Conservation (phyloP, 2,329 filamentous ascomycete genomes). For the Cladophialophora psammophila region DNA sequence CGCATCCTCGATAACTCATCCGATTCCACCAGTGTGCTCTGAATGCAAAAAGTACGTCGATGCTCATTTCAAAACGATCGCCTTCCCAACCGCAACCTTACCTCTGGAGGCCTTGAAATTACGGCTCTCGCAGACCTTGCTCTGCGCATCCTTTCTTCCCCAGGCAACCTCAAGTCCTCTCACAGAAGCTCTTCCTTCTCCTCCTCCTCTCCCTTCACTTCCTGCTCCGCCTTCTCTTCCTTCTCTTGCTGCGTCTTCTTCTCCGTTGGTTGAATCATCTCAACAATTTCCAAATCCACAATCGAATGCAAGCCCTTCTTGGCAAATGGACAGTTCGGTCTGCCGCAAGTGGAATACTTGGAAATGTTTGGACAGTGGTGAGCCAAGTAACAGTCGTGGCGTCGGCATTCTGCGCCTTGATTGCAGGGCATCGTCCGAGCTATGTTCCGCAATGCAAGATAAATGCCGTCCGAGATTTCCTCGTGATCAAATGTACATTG, state of each 20-base stretch:
- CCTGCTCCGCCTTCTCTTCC: not conserved
- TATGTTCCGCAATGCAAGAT: conserved; percentile 54
- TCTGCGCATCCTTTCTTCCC: not conserved
- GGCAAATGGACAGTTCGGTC: conserved; percentile 27
- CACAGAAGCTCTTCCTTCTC: not conserved
- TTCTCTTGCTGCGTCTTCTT: conserved; percentile 4
- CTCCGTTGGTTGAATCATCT: conserved; percentile 22
- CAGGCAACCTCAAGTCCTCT: not conserved
- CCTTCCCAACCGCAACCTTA: not conserved
- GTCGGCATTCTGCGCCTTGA: conserved; percentile 51
- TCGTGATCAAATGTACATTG: conserved; percentile 56
- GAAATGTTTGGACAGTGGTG: conserved; percentile 46
- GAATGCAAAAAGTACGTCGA: not conserved
- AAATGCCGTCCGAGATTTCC: conserved; percentile 49
- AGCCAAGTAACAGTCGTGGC: conserved; percentile 53
- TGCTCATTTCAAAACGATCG: not conserved
- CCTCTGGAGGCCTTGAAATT: not conserved
- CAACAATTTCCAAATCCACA: conserved; percentile 26
- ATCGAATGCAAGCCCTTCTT: conserved; percentile 25
- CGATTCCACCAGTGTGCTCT: not conserved
- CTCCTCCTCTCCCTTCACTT: not conserved
- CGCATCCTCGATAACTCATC: not conserved
- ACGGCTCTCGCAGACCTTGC: not conserved
- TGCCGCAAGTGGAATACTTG: conserved; percentile 23
- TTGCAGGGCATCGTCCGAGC: conserved; percentile 55